Evolutionary conservation across 106 monocot species (phyloP), one percentile per base, ranked within the genome.

Genomic region (Allium cepa): DNA sequence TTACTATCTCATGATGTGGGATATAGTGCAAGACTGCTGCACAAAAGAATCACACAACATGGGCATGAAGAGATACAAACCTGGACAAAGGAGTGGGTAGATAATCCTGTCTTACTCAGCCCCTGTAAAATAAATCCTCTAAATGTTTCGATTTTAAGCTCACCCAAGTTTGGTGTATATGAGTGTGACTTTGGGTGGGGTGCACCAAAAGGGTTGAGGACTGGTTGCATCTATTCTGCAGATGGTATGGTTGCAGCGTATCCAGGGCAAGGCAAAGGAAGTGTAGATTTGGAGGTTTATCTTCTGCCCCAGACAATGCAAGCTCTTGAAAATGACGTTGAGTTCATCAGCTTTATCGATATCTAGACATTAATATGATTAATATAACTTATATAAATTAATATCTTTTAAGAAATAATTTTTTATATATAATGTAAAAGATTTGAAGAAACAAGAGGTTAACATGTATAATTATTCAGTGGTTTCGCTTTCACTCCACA

Each of bases 401-500:
- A 36, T 5, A 36, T 3, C 36, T 36, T 36, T 0, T 0, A 36
- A 36, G 36, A 36, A 36, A 36, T 36, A 1, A 36, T 36, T 1
- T 36, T 36, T 36, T 4, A 1, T 36, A 36, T 36, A 1, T 36
- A 36, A 36, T 36, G 36, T 36, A 36, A 36, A 1, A 36, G 36
- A 36, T 1, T 36, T 36, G 36, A 36, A 36, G 36, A 36, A 36
- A 36, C 36, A 36, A 36, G 1, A 36, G 5, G 36, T 36, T 36
- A 36, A 36, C 5, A 2, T 36, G 36, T 36, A 5, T 36, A 36
- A 36, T 36, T 36, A 36, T 36, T 36, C 36, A 36, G 36, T 36
- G 3, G 36, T 36, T 66, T 94, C 90, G 11, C 81, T 86, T 36
- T 36, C 53, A 55, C 53, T 15, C 94, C 90, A 91, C 94, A 94